Conservation (phyloP, 2,329 filamentous ascomycete genomes). For the Claviceps paspali region DNA sequence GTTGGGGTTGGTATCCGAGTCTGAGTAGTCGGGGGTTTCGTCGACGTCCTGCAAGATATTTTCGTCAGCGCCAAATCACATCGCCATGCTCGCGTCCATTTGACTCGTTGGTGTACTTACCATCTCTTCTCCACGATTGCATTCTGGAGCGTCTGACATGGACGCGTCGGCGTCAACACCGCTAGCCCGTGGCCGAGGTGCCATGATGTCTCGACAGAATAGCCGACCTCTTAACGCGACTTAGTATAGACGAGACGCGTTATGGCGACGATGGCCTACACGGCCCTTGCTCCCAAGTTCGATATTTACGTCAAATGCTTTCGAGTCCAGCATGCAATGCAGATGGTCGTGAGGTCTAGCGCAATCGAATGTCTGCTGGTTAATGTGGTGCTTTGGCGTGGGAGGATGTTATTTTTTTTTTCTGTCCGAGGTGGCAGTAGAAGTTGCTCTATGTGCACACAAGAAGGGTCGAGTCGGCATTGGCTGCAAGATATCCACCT, state of each 20-base stretch:
- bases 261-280: conserved; percentile 6
- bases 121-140: conserved; percentile 31
- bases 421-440: conserved; percentile 11
- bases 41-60: conserved; percentile 35
- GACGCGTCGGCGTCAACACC: conserved; percentile 45
- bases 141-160: conserved; percentile 43
- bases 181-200: conserved; percentile 36
- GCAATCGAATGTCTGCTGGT: conserved; percentile 6
- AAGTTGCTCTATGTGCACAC: conserved; percentile 17
- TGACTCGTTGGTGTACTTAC: conserved; percentile 18
- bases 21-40: conserved; percentile 50
- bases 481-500: conserved; percentile 14
- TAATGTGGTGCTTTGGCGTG: conserved; percentile 4
- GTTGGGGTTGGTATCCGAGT: conserved; percentile 52
- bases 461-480: conserved; percentile 14
- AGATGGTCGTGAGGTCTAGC: not conserved
- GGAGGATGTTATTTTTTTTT: conserved; percentile 21
- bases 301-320: not conserved
- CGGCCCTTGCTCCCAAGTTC: not conserved
- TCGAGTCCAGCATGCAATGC: not conserved
- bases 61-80: conserved; percentile 1
- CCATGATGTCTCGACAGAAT: conserved; percentile 26
- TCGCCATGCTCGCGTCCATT: not conserved
- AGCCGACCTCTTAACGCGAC: conserved; percentile 38
- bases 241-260: conserved; percentile 30